A percentile compares a stretch with the other conserved stretches of the same genome.
Evolutionary conservation across 495 filamentous ascomycete species (phyloP).

Genomic region (Podospora conica): DNA sequence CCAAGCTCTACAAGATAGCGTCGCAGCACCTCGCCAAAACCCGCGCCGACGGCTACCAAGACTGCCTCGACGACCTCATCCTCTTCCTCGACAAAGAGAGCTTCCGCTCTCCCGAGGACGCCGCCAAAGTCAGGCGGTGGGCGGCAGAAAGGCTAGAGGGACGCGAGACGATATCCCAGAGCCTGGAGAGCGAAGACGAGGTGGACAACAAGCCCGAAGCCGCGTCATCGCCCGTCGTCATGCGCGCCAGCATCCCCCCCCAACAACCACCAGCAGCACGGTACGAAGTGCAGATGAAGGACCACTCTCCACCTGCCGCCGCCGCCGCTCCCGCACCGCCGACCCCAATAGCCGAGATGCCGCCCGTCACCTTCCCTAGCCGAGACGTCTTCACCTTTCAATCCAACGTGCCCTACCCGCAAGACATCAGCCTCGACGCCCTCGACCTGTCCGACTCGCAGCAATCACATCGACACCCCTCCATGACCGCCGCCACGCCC

Average conservation of each 20-base stretch:
- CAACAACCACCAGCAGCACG: constrained; percentile 31
- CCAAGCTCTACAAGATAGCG: constrained; percentile 90
- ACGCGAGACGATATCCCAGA: constrained; percentile 36
- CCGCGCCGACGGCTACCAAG: constrained; percentile 77
- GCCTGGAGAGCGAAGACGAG: constrained; percentile 72
- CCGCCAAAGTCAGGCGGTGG: constrained; percentile 77
- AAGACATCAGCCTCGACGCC: constrained; percentile 55
- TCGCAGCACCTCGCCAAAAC: constrained; percentile 68
- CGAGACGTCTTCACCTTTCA: constrained; percentile 66
- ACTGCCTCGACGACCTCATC: constrained; percentile 85
- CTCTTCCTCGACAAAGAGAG: constrained; percentile 75
- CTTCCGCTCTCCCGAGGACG: constrained; percentile 70
- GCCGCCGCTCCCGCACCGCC: constrained; percentile 24
- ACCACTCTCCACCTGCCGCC: constrained; percentile 31
- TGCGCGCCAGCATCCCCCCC: constrained; percentile 45
- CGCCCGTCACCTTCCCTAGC: constrained; percentile 31
- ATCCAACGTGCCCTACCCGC: constrained; percentile 59
- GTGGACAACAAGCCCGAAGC: constrained; percentile 45
- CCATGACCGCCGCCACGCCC: constrained; percentile 21
- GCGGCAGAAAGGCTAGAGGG: constrained; percentile 71
- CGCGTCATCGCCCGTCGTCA: constrained; percentile 55
- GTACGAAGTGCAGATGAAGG: constrained; percentile 40
- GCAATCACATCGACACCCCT: constrained; percentile 13
- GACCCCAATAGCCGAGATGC: constrained; percentile 23
- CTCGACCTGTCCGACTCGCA: constrained; percentile 44